Conservation (phyloP, 2,329 filamentous ascomycete species). For the Nectriaceae sp. region DNA sequence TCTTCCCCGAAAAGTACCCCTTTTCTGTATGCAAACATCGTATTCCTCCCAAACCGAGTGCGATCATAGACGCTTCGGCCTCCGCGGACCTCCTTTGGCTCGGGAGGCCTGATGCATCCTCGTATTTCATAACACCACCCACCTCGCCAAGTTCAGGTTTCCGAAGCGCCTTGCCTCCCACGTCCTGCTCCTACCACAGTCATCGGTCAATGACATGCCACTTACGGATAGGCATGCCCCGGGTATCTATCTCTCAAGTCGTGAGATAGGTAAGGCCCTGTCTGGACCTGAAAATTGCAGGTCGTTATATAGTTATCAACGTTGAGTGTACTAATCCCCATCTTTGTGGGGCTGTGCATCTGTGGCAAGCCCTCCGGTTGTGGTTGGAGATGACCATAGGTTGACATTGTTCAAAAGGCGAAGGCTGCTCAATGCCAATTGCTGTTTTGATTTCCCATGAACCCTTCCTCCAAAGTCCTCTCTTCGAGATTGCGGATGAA, state of each 20-base stretch:
- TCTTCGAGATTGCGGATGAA: slow-evolving; percentile 96
- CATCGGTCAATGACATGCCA: slow-evolving; percentile 3
- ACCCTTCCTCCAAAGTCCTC: slow-evolving; percentile 89
- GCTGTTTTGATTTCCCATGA: slow-evolving; percentile 64
- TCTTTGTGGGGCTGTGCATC: slow-evolving; percentile 6
- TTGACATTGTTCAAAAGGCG: slow-evolving; percentile 20
- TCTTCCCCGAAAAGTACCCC: slow-evolving; percentile 10
- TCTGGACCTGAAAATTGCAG: too few species aligned
- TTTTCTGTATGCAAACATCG: slow-evolving; percentile 19
- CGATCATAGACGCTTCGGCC: slow-evolving; percentile 1
- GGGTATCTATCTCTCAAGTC: slow-evolving; percentile 3
- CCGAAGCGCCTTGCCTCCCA: slow-evolving; percentile 6
- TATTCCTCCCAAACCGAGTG: slow-evolving; percentile 4
- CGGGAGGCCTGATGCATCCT: too few species aligned
- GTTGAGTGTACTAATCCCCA: too few species aligned
- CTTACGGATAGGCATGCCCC: slow-evolving; percentile 6
- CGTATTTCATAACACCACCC: slow-evolving; percentile 9
- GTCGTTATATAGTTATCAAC: too few species aligned
- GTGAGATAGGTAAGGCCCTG: too few species aligned
- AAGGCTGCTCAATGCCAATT: slow-evolving; percentile 63
- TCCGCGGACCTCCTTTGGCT: slow-evolving; percentile 1
- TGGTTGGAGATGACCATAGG: slow-evolving; percentile 11
- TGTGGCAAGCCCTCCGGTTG: slow-evolving; percentile 10
- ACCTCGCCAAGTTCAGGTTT: slow-evolving; percentile 1
- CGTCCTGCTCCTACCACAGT: slow-evolving; percentile 6